phyloP scores from a whole-genome alignment of 305 asterid species.

The Fraxinus velutina region DNA sequence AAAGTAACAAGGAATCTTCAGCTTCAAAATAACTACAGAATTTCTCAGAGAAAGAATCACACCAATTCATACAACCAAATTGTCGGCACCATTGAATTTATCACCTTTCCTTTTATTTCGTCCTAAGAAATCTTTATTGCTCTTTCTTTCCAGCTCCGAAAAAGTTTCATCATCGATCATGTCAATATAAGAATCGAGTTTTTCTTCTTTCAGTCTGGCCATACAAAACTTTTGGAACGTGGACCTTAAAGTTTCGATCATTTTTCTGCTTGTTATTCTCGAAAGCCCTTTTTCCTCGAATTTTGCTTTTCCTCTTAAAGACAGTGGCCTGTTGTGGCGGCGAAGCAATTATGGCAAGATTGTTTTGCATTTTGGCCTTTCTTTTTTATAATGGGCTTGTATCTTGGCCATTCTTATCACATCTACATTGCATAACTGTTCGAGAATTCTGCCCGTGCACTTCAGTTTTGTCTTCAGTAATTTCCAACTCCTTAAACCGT shows the following conservation, averaged over 20 bases:
- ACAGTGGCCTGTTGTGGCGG: neutral
- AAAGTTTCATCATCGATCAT: slow-evolving; percentile 31
- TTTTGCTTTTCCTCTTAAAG: slow-evolving; percentile 32
- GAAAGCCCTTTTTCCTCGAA: slow-evolving; percentile 32
- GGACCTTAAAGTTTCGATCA: neutral
- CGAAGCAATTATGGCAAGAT: neutral
- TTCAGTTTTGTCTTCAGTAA: slow-evolving; percentile 42
- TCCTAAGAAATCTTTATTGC: slow-evolving; percentile 27
- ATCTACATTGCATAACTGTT: slow-evolving; percentile 5
- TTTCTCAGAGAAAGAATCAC: neutral
- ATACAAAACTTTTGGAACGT: slow-evolving; percentile 29
- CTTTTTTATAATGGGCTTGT: slow-evolving; percentile 15
- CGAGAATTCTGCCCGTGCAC: slow-evolving; percentile 23
- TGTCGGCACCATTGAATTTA: neutral
- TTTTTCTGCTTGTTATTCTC: slow-evolving; percentile 17
- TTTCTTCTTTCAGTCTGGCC: slow-evolving; percentile 22
- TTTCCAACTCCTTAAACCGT: slow-evolving; percentile 54
- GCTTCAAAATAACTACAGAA: neutral
- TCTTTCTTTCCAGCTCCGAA: slow-evolving; percentile 37
- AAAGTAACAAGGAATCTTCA: neutral
- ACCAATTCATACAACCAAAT: neutral
- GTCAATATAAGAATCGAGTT: slow-evolving; percentile 26
- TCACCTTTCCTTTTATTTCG: slow-evolving; percentile 27
- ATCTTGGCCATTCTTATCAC: slow-evolving; percentile 23
- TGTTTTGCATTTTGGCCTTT: slow-evolving; percentile 4